Conservation (phyloP, 176 grass and related monocot species). For the Rhynchospora breviuscula region DNA sequence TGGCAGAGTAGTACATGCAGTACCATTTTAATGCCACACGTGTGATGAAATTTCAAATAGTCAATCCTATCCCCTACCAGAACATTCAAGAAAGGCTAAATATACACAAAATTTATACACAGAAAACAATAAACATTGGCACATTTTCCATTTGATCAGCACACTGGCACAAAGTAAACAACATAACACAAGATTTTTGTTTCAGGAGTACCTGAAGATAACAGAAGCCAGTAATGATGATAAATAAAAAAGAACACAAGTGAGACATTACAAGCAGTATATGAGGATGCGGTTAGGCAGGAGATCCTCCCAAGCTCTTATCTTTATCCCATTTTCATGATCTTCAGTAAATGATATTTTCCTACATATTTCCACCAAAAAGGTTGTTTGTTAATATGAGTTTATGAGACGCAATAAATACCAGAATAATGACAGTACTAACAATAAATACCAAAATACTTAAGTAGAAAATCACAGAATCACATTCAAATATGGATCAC, state of each 20-base stretch:
- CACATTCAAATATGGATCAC: neutral
- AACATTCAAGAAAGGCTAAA: neutral
- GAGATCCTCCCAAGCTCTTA: slow-evolving; percentile 31
- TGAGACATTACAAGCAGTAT: slow-evolving; percentile 30
- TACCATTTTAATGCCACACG: neutral
- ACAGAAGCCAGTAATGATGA: neutral
- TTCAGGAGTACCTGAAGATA: neutral
- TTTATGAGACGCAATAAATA: neutral
- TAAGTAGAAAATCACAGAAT: neutral
- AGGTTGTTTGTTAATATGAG: slow-evolving; percentile 5
- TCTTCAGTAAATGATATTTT: slow-evolving; percentile 17
- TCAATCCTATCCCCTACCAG: neutral
- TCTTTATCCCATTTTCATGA: neutral
- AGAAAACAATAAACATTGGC: too few relatives aligned
- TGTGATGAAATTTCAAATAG: neutral
- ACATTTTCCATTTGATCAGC: neutral
- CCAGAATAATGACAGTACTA: neutral
- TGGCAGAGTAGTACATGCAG: neutral
- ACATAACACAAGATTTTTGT: neutral
- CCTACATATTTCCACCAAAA: slow-evolving; percentile 20
- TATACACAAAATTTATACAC: neutral
- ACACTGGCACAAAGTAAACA: neutral
- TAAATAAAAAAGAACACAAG: neutral
- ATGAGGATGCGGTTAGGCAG: slow-evolving; percentile 27
- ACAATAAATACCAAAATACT: neutral